Evolutionary conservation across 768 basidiomycete genomes (phyloP).

Genomic region (Kwoniella europaea): DNA sequence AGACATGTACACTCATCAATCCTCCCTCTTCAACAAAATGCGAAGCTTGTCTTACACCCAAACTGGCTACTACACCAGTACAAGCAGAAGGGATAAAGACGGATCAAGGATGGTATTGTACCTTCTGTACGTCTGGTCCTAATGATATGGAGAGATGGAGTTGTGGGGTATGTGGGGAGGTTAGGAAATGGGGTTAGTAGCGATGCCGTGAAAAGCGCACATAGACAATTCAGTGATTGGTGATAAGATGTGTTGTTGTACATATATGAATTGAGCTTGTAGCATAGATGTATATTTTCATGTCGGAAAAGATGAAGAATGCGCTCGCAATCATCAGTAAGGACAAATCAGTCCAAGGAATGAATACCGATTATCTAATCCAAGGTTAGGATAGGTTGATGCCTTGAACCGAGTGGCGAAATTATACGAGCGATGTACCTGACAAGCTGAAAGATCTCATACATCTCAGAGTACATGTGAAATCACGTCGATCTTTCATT

Average conservation of each 20-base stretch:
- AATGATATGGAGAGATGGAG: conserved; percentile 74
- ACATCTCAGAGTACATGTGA: background rate
- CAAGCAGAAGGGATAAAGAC: conserved; percentile 34
- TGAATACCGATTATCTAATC: too few species aligned
- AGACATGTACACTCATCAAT: conserved; percentile 73
- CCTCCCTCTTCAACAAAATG: conserved; percentile 64
- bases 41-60: conserved; percentile 64
- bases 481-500: background rate
- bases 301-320: background rate
- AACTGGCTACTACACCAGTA: conserved; percentile 50
- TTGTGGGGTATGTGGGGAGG: conserved; percentile 72
- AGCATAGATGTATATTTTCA: background rate
- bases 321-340: too few species aligned
- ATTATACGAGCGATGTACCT: background rate
- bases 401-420: background rate
- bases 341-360: too few species aligned
- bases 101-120: conserved; percentile 68
- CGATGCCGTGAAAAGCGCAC: background rate
- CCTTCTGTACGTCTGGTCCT: conserved; percentile 67
- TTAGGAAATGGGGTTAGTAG: conserved; percentile 62
- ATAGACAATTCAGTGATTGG: background rate
- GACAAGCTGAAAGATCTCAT: background rate
- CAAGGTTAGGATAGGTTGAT: background rate
- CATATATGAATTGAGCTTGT: background rate
- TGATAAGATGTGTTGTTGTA: background rate